Evolutionary conservation across 352 stramenopile genomes (phyloP), one percentile per base, ranked within the genome.

Genomic region (Blastocystis sp.): DNA sequence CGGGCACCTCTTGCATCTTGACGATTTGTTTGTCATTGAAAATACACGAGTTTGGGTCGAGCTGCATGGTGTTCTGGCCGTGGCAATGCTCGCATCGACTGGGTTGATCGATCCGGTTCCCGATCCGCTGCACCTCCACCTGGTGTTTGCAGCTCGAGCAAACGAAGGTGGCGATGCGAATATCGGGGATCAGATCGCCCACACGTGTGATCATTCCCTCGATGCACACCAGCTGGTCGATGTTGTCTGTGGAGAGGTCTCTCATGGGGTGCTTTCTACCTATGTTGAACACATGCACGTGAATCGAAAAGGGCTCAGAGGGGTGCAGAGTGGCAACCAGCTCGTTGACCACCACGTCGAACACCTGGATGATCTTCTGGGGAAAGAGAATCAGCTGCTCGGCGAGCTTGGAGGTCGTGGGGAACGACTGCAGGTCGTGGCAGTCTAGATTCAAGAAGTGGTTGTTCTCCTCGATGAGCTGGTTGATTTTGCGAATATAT

Each of bases 21-120:
- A 98, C 93, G 90, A 98, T 92, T 91, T 99, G 97, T 91, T 99
- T 99, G 93, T 99, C 96, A 3, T 93, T 97, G 92, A 98, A 99
- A 41, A 96, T 91, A 89, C 96, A 98, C 11, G 95, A 94, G 91
- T 99, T 99, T 92, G 98, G 96, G 56, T 98, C 92, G 76, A 99
- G 93, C 89, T 96, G 93, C 93, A 98, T 98, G 63, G 95, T 95
- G 91, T 95, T 91, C 20, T 23, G 11, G n/a, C 93, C 93, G 47
- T 95, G 92, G 91, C 96, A 99, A 79, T 93, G 90, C 13, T 76
- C 68, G 89, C 95, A 98, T 45, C 90, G 80, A 1, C 92, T 94
- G 18, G 97, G 97, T 92, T 99, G 96, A 37, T 97, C 93, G 87
- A 99, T 98, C 43, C 95, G 92, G 20, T 96, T 96, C 47, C 96